A percentile compares a stretch with the other conserved stretches of the same genome.
These are phyloP conservation scores for Sclerotinia sclerotiorum DNA, from an alignment of 2,329 filamentous ascomycete genomes.

Conservation along the genomic window DNA sequence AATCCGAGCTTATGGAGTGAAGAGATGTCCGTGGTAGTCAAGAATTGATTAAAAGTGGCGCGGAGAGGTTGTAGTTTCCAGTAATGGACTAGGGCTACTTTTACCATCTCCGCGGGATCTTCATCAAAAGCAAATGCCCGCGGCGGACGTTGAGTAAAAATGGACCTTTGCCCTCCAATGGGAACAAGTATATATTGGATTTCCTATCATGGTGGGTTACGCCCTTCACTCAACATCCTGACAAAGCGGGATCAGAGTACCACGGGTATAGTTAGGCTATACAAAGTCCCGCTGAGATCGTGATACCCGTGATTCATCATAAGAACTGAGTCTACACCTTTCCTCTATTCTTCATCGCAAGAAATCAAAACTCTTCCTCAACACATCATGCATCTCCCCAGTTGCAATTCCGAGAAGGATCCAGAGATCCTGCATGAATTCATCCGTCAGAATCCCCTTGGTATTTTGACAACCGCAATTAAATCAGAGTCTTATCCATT, in stretches of 20 bases:
- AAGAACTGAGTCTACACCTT: neutral
- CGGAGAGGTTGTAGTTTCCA: neutral
- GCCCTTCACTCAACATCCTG: neutral
- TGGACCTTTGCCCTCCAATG: neutral
- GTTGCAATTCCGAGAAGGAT: constrained; percentile 10
- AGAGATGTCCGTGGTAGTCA: neutral
- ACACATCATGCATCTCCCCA: constrained; percentile 2
- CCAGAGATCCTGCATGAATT: constrained; percentile 49
- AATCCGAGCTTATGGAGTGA: rapidly evolving
- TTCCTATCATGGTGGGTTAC: neutral
- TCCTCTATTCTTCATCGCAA: neutral
- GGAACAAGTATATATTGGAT: neutral
- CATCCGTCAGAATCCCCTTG: constrained; percentile 60
- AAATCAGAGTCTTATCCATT: constrained; percentile 6
- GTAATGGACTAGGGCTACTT: neutral
- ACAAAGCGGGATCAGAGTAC: neutral
- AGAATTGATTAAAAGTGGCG: neutral
- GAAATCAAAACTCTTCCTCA: no score
- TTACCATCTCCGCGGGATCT: neutral
- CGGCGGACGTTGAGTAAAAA: neutral
- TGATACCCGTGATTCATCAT: no score
- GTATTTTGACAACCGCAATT: constrained; percentile 63
- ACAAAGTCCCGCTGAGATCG: no score
- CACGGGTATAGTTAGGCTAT: no score
- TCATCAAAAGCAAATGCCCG: neutral